phyloP scores from a whole-genome alignment of 2,329 filamentous ascomycete species.

The Pseudocercospora musae region DNA sequence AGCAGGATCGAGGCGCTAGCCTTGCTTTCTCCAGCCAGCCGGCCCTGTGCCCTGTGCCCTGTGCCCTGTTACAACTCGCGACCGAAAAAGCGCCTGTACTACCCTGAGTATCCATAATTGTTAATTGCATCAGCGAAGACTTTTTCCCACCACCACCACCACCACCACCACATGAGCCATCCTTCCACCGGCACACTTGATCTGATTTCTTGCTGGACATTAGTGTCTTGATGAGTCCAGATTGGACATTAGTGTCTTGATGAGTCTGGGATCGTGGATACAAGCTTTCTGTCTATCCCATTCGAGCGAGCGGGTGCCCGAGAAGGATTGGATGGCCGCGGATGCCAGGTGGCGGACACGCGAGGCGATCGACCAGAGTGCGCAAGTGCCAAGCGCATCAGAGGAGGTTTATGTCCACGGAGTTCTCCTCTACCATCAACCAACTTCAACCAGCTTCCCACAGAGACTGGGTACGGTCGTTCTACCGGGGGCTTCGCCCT shows the following conservation, averaged over 20 bases:
- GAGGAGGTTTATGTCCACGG: no score
- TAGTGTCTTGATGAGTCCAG: no score
- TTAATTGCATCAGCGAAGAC: background rate
- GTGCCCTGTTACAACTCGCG: background rate
- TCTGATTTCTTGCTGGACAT: no score
- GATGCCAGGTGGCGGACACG: background rate
- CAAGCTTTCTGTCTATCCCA: background rate
- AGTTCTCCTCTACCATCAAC: background rate
- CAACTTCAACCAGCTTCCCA: background rate
- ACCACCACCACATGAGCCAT: no score
- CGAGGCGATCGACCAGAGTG: background rate
- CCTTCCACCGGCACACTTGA: no score
- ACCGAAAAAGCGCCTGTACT: background rate
- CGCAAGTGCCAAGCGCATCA: no score
- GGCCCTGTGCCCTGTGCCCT: no score
- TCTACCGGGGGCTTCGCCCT: no score
- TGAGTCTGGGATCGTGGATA: background rate
- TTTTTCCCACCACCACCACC: background rate
- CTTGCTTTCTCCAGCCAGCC: background rate
- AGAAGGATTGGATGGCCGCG: background rate
- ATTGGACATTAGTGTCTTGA: no score
- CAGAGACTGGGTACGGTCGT: background rate
- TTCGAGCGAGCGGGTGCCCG: background rate
- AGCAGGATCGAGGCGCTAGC: background rate
- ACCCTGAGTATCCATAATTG: background rate